Evolutionary conservation across 2,329 filamentous ascomycete species (phyloP), one percentile per base, ranked within the genome.

Genomic region (Scopulariopsis brevicaulis): DNA sequence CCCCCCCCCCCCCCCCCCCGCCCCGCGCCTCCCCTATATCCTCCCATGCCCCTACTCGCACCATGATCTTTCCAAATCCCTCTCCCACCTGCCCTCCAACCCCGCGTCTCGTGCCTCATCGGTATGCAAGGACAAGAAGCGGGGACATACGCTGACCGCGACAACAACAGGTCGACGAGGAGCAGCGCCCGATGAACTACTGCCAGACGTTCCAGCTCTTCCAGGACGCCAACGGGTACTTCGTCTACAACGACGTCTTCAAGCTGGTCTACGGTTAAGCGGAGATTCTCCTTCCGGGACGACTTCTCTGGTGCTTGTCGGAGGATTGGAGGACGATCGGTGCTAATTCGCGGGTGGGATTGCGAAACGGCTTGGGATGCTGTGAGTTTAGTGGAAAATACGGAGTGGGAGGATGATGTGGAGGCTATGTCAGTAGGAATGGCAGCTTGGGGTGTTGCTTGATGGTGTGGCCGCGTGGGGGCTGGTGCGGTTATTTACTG

Each of bases 181-280:
- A 91, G 74, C 79, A 88, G 71, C 84, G 84, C 67, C 89, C 90
- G 52, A 94, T 96, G 87, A 91, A 83, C 81, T 99, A 92, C 76
- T 86, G 86, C 59, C 92, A 97, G 77, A 76, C 82, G 59, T 97
- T 97, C 82, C 88, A 95, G 73, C 86, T 97, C 62, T 73, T 84
- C 63, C 85, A 84, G 61, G 87, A 90, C 58, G 64, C 67, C 55
- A 60, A 37, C 32, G 86, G 84, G 65, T 96, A 87, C 78, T 96
- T 83, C 72, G 88, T 97, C 70, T 86, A 86, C 77, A 96, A 97
- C 79, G 93, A 97, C 73, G 76, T 97, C 71, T 97, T 97, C 85
- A 89, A 89, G 75, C 83, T 97, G 62, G 82, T 96, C 65, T 93
- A 89, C 74, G 78, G 74, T 69, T 82, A 76, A 62, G 24, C 37